Base-by-base conservation (phyloP, 345 rosid species). In the Rubroshorea leprosula region DNA sequence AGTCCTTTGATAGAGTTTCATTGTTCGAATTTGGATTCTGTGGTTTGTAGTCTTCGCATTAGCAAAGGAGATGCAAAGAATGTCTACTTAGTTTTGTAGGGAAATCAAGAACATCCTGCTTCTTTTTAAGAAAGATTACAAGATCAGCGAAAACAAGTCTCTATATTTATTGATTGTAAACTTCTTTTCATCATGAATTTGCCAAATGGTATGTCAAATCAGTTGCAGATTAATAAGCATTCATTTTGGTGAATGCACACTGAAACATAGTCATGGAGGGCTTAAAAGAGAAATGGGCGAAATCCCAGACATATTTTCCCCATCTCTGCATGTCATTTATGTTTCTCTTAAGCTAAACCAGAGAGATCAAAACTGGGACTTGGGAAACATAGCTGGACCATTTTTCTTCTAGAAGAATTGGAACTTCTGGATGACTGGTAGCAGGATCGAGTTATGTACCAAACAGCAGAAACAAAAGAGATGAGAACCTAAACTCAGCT, bases 351-450 rank as follows among this genome's bases (percentile, higher is more conserved):
- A 29, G 35, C 9, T 29, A 7, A 12, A 48, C 29, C 3, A 8
- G 35, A 12, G 6, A n/a, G 47, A 47, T 63, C 25, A 47, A 55
- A 63, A 31, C 15, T 23, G 48, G 54, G 49, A 48, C 54, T 29
- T 25, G 5, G 23, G 38, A 47, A 55, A 63, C 53, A 21, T 22
- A 31, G 51, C 54, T 64, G 57, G 12, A 35, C 41, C 41, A n/a
- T 13, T 35, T 35, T 35, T 35, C 41, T 35, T 35, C 41, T 23
- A 19, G 1, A 48, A 21, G 51, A 1, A 22, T 3, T 35, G 41
- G 26, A 59, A 53, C 56, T 26, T 18, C 43, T 25, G 45, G 25
- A 23, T n/a, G 22, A 50, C 17, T n/a, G 24, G 47, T 31, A 47
- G 51, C 51, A 20, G 39, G 49, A 60, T 4, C 11, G 17, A 11